A percentile compares a stretch with the other conserved stretches of the same genome.
phyloP scores from a whole-genome alignment of 371 early-diverging fungal genomes.

The Mucor ambiguus region DNA sequence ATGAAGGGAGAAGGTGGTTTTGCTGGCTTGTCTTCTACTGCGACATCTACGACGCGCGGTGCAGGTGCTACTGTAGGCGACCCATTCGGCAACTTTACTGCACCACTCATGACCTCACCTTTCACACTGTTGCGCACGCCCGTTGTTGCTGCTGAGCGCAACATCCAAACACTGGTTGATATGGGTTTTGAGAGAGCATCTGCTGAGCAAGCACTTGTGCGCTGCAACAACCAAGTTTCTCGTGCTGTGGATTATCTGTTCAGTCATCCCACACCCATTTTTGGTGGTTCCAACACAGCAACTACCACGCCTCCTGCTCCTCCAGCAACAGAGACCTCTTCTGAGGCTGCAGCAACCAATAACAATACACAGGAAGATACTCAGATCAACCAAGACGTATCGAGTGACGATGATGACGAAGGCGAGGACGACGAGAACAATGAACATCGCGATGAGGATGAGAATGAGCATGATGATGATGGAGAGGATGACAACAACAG shows the following conservation, averaged over 20 bases:
- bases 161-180: constrained; percentile 75
- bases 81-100: constrained; percentile 28
- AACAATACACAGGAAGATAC: constrained; percentile 10
- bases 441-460: constrained; percentile 23
- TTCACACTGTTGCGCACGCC: constrained; percentile 42
- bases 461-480: constrained; percentile 25
- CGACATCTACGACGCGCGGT: constrained; percentile 14
- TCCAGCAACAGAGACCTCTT: background rate
- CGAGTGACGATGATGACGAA: constrained; percentile 11
- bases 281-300: constrained; percentile 13
- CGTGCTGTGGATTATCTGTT: constrained; percentile 91
- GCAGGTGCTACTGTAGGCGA: constrained; percentile 9
- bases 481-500: constrained; percentile 16
- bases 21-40: background rate
- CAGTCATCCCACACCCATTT: constrained; percentile 68
- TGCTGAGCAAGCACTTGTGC: constrained; percentile 79
- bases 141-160: constrained; percentile 58
- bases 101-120: constrained; percentile 37
- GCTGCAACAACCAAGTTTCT: constrained; percentile 79
- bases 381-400: constrained; percentile 5
- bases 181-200: constrained; percentile 92
- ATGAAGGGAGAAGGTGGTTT: constrained; percentile 69
- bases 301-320: constrained; percentile 13
- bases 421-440: constrained; percentile 19
- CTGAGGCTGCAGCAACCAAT: background rate